Evolutionary conservation across 2,329 filamentous ascomycete species (phyloP).

Genomic region (Massarina eburnea): DNA sequence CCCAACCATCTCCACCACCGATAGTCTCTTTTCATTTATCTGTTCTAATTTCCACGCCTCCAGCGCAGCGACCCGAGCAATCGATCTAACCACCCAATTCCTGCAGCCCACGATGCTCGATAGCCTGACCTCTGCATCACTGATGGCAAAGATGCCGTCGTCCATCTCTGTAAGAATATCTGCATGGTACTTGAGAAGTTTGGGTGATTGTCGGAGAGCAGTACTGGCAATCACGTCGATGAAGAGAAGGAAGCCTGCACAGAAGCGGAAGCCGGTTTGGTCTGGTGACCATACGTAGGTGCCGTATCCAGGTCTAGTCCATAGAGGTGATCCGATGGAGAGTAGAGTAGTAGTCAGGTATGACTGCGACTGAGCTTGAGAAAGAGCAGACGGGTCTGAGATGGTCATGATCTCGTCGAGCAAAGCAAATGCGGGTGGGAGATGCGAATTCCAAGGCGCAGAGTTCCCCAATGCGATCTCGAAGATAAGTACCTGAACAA

Average conservation of each 20-base stretch:
- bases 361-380: slow-evolving; percentile 8
- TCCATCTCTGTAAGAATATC: slow-evolving; percentile 8
- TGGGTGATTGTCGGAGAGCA: slow-evolving; percentile 6
- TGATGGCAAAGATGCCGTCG: slow-evolving; percentile 5
- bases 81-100: slow-evolving; percentile 13
- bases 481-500: slow-evolving; percentile 17
- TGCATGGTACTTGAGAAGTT: slow-evolving; percentile 8
- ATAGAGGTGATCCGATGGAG: slow-evolving; percentile 10
- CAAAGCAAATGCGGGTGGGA: slow-evolving; percentile 13
- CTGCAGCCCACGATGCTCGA: slow-evolving; percentile 16
- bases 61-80: slow-evolving; percentile 11
- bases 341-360: slow-evolving; percentile 7
- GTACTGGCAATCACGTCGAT: slow-evolving; percentile 17
- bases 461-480: slow-evolving; percentile 14
- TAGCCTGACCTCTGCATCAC: slow-evolving; percentile 13
- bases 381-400: not conserved
- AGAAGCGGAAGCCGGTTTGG: slow-evolving; percentile 16
- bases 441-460: slow-evolving; percentile 12
- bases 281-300: slow-evolving; percentile 13
- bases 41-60: slow-evolving; percentile 6
- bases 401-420: slow-evolving; percentile 14
- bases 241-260: slow-evolving; percentile 15
- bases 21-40: slow-evolving; percentile 2
- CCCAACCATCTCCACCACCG: slow-evolving; percentile 7
- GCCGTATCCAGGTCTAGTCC: slow-evolving; percentile 8